Evolutionary conservation across 192 early-diverging fungal species (phyloP).

Genomic region (Linnemannia hyalina): DNA sequence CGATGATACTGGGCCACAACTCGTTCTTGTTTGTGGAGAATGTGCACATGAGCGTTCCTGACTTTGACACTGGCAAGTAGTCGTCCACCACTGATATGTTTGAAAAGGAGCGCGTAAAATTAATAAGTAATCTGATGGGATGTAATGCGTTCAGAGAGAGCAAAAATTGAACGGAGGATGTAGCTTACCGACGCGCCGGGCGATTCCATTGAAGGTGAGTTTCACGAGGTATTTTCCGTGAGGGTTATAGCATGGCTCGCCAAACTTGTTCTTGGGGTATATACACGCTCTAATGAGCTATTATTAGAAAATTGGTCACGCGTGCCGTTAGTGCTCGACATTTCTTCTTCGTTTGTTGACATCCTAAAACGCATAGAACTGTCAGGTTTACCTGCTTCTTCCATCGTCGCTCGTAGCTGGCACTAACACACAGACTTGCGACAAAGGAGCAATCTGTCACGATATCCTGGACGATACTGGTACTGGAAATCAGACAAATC

Average conservation of each 20-base stretch:
- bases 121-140: not conserved
- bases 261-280: conserved; percentile 82
- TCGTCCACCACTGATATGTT: conserved; percentile 83
- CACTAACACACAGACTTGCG: conserved; percentile 88
- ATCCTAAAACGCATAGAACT: not conserved
- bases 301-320: not conserved
- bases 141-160: not conserved
- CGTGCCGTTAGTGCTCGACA: not conserved
- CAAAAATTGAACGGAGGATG: not conserved
- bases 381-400: conserved; percentile 71
- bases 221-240: conserved; percentile 91
- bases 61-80: conserved; percentile 79
- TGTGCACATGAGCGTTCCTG: conserved; percentile 88
- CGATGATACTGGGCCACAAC: conserved; percentile 88
- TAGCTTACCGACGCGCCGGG: conserved; percentile 73
- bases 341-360: not conserved
- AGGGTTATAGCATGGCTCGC: conserved; percentile 85
- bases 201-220: conserved; percentile 88
- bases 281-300: conserved; percentile 88
- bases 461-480: conserved; percentile 83
- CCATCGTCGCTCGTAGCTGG: conserved; percentile 82
- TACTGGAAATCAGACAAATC: conserved; percentile 76
- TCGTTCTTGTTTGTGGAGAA: conserved; percentile 83
- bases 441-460: conserved; percentile 98
- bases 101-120: conserved; percentile 15